Conservation (phyloP, 257 asterid species). For the Hygrophila difformis region DNA sequence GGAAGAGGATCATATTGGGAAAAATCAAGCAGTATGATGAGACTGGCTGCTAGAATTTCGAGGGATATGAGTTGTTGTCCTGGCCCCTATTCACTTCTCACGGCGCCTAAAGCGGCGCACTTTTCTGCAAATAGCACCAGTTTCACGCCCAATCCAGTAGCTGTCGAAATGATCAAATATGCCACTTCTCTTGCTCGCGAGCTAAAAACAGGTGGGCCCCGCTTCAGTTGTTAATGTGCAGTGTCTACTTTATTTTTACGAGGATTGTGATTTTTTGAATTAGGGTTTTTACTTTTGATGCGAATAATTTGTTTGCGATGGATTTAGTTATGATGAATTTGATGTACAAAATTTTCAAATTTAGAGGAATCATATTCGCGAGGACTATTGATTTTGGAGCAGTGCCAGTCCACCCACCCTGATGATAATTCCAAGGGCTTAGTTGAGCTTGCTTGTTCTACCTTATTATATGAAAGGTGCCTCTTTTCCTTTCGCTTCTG, state of each 20-base stretch:
- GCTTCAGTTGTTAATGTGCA: background rate
- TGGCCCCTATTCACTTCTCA: conserved; percentile 24
- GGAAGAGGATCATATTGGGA: background rate
- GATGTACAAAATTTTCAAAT: conserved; percentile 9
- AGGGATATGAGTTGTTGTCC: conserved; percentile 25
- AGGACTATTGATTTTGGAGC: conserved; percentile 71
- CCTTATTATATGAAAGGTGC: conserved; percentile 69
- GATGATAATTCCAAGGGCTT: conserved; percentile 74
- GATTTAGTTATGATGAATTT: conserved; percentile 1
- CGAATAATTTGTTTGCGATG: background rate
- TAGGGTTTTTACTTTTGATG: background rate
- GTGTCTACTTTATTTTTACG: background rate
- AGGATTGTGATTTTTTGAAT: background rate
- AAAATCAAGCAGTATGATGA: conserved; percentile 28
- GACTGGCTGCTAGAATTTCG: conserved; percentile 32
- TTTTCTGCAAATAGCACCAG: conserved; percentile 21
- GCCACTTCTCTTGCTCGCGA: conserved; percentile 70
- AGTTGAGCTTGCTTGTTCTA: conserved; percentile 73
- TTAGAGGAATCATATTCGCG: conserved; percentile 72
- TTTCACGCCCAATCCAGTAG: conserved; percentile 46
- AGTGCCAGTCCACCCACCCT: conserved; percentile 64
- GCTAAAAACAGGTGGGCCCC: conserved; percentile 48
- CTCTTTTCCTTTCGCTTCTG: background rate
- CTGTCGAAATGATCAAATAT: conserved; percentile 71
- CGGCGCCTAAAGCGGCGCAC: conserved; percentile 16